Conservation (phyloP, 1,284 basidiomycete genomes). For the Apiotrichum siamense region DNA sequence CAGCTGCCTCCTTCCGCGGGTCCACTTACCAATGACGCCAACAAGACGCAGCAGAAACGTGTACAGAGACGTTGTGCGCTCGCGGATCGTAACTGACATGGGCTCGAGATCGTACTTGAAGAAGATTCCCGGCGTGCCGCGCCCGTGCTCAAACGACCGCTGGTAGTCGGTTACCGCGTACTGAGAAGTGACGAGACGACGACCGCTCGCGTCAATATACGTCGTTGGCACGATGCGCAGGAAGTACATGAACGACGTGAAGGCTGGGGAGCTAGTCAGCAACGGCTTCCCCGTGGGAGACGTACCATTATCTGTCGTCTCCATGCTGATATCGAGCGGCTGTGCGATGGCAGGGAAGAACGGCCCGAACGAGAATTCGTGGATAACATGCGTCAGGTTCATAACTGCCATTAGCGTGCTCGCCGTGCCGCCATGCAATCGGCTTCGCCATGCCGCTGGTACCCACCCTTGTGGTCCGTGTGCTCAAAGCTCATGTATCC, state of each 20-base stretch:
- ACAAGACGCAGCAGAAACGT: slow-evolving; percentile 73
- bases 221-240: slow-evolving; percentile 90
- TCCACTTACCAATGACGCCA: slow-evolving; percentile 33
- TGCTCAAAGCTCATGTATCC: slow-evolving; percentile 84
- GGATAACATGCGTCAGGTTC: slow-evolving; percentile 94
- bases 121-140: slow-evolving; percentile 85
- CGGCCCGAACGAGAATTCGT: slow-evolving; percentile 93
- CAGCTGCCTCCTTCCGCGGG: not conserved
- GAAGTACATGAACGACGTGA: slow-evolving; percentile 94
- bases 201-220: slow-evolving; percentile 66
- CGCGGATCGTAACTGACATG: slow-evolving; percentile 72
- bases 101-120: slow-evolving; percentile 97
- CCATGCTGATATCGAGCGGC: slow-evolving; percentile 85
- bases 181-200: slow-evolving; percentile 66
- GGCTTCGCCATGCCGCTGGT: not conserved
- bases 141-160: slow-evolving; percentile 66
- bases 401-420: slow-evolving; percentile 61
- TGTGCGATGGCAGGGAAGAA: slow-evolving; percentile 94
- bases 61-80: slow-evolving; percentile 73
- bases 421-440: too few species aligned
- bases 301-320: slow-evolving; percentile 72
- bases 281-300: slow-evolving; percentile 16
- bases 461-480: slow-evolving; percentile 70
- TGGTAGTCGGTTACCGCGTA: slow-evolving; percentile 95
- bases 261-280: slow-evolving; percentile 53